Evolutionary conservation across 768 basidiomycete genomes (phyloP).

Genomic region (Psilocybe cubensis): DNA sequence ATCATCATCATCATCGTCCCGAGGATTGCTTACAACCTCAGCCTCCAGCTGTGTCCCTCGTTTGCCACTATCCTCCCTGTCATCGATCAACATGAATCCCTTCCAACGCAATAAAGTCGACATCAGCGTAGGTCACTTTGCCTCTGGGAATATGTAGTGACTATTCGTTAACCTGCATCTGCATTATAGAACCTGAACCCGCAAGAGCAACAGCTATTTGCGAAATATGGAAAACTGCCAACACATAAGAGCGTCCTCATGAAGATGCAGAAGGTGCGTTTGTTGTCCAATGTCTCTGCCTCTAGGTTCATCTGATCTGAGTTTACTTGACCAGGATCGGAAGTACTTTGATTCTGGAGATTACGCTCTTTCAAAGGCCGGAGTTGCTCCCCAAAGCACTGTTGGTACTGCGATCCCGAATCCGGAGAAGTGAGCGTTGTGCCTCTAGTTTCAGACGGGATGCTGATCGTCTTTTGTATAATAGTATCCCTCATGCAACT

Average conservation of each 20-base stretch:
- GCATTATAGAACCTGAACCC: slow-evolving; percentile 70
- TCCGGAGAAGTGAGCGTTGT: slow-evolving; percentile 82
- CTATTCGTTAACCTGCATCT: slow-evolving; percentile 6
- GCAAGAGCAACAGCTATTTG: slow-evolving; percentile 94
- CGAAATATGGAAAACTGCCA: slow-evolving; percentile 93
- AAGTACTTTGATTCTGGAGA: slow-evolving; percentile 99
- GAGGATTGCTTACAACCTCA: slow-evolving; percentile 22
- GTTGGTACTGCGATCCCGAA: slow-evolving; percentile 98
- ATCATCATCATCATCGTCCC: slow-evolving; percentile 25
- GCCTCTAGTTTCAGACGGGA: slow-evolving; percentile 10
- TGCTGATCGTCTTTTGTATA: slow-evolving; percentile 19
- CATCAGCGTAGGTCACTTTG: slow-evolving; percentile 73
- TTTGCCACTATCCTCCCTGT: slow-evolving; percentile 25
- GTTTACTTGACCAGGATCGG: slow-evolving; percentile 69
- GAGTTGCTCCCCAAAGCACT: slow-evolving; percentile 81
- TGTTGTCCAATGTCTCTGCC: slow-evolving; percentile 2
- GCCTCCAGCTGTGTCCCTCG: slow-evolving; percentile 29
- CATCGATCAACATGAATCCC: slow-evolving; percentile 62
- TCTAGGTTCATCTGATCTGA: slow-evolving; percentile 14
- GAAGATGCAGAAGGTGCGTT: slow-evolving; percentile 95
- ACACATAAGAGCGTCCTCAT: slow-evolving; percentile 90
- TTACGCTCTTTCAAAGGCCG: slow-evolving; percentile 96
- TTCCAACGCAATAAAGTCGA: slow-evolving; percentile 91
- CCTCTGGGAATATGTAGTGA: background rate
- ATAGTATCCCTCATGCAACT: slow-evolving; percentile 90